A percentile compares a stretch with the other conserved stretches of the same genome.
These are phyloP conservation scores for Actinomortierella ambigua DNA, from an alignment of 371 early-diverging fungal genomes.

Conservation along the genomic window DNA sequence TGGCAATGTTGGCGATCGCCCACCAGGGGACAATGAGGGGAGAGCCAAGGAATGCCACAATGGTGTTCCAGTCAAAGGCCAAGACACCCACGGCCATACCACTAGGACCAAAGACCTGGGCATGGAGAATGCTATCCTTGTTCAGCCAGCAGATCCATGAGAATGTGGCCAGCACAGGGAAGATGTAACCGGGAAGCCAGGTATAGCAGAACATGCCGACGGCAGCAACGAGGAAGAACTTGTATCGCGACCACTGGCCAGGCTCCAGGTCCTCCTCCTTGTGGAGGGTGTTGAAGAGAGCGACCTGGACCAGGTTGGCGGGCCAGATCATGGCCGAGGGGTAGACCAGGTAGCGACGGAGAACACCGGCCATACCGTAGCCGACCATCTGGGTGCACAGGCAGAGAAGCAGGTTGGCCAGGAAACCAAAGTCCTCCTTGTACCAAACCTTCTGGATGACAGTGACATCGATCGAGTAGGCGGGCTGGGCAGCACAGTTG, in stretches of 20 bases:
- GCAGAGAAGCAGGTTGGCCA: slow-evolving; percentile 60
- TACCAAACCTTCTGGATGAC: slow-evolving; percentile 60
- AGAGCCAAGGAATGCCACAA: slow-evolving; percentile 58
- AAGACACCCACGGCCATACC: slow-evolving; percentile 70
- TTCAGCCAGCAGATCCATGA: slow-evolving; percentile 74
- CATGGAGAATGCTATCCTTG: slow-evolving; percentile 53
- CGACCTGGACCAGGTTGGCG: slow-evolving; percentile 68
- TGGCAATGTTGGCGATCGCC: slow-evolving; percentile 65
- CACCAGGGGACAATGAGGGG: slow-evolving; percentile 71
- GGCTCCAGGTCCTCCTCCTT: slow-evolving; percentile 52
- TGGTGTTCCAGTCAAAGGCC: slow-evolving; percentile 76
- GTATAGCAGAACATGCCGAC: slow-evolving; percentile 51
- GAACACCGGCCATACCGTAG: slow-evolving; percentile 82
- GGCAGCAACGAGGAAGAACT: slow-evolving; percentile 11
- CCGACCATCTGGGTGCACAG: slow-evolving; percentile 75
- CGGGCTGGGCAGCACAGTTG: slow-evolving; percentile 59
- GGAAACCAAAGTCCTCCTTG: slow-evolving; percentile 60
- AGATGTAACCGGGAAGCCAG: slow-evolving; percentile 75
- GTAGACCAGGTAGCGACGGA: slow-evolving; percentile 73
- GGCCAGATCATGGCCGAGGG: slow-evolving; percentile 90
- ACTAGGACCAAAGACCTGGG: slow-evolving; percentile 57
- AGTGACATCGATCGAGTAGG: slow-evolving; percentile 77
- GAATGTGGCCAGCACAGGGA: slow-evolving; percentile 68
- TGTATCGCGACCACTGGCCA: slow-evolving; percentile 47
- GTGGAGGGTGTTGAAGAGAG: slow-evolving; percentile 76